Conservation (phyloP, 2,329 filamentous ascomycete genomes). For the Helicocarpus griseus region DNA sequence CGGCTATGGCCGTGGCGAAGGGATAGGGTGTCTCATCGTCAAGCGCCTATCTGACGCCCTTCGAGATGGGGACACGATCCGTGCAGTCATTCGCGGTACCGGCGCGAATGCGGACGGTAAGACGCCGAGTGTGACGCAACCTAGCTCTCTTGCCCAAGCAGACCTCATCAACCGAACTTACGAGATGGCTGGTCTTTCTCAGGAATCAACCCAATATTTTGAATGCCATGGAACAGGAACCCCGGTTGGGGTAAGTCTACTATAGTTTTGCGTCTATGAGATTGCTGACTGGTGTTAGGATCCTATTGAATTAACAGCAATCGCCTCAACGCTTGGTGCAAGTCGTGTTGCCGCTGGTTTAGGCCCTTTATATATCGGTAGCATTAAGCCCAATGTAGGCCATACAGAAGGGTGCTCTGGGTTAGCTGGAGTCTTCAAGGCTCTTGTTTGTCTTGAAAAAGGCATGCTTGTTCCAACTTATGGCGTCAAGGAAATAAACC, state of each 20-base stretch:
- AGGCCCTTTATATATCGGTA: slow-evolving; percentile 9
- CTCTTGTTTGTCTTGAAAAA: slow-evolving; percentile 6
- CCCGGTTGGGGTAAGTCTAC: slow-evolving; percentile 18
- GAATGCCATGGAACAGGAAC: slow-evolving; percentile 32
- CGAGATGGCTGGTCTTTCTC: slow-evolving; percentile 10
- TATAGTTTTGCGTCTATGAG: no score
- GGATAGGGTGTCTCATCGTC: slow-evolving; percentile 27
- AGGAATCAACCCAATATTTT: slow-evolving; percentile 11
- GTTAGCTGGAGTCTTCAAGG: slow-evolving; percentile 21
- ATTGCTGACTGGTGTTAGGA: neutral
- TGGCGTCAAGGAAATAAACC: slow-evolving; percentile 15
- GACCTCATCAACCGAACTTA: slow-evolving; percentile 19
- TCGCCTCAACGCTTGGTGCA: slow-evolving; percentile 6
- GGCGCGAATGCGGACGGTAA: slow-evolving; percentile 34
- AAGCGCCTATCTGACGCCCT: slow-evolving; percentile 34
- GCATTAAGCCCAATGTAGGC: slow-evolving; percentile 23
- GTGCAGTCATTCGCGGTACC: slow-evolving; percentile 30
- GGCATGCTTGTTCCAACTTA: slow-evolving; percentile 4
- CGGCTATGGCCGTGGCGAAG: slow-evolving; percentile 39
- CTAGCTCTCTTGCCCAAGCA: slow-evolving; percentile 22
- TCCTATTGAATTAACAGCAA: slow-evolving; percentile 12
- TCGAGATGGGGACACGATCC: slow-evolving; percentile 31
- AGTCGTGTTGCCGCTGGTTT: neutral
- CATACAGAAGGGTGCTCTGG: slow-evolving; percentile 22
- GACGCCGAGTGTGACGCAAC: slow-evolving; percentile 33